Evolutionary conservation across 345 rosid species (phyloP), one percentile per base, ranked within the genome.

Genomic region (Salix purpurea): DNA sequence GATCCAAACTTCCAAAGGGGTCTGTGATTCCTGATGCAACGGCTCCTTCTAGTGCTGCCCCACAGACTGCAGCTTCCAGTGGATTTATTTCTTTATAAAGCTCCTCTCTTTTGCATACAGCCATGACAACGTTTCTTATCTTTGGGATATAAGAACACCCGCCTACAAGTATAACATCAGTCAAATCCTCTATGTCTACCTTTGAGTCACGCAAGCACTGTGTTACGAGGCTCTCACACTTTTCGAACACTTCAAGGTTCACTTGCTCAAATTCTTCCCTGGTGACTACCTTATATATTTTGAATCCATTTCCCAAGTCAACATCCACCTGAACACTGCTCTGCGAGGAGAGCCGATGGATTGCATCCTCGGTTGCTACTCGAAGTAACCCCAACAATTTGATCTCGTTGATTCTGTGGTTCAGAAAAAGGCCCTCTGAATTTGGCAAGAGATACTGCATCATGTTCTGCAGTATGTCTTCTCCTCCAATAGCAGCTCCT

Each of bases 41-140:
- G 0, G 97, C 99, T 67, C 97, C 97, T 86, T 93, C 96, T 52
- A 95, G 80, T 6, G 99, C 97, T 3, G 94, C 95, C 40, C 97
- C 97, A 32, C 89, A 67, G 40, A 89, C 99, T 5, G 94, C 94
- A 73, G 90, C 96, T 87, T 95, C 96, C 34, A 95, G 78, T 0
- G 88, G 87, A 78, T 88, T 85, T 83, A 95, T 70, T 7, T 75
- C 88, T 60, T 74, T 23, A 79, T 91, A 95, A 66, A 90, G 72
- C 76, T 89, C 96, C 6, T 83, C 84, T 64, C 78, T 88, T 79
- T 79, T 88, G 77, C 96, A 90, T 18, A 88, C 67, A 40, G 48
- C 69, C 84, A 64, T 82, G 39, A 91, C 71, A 36, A 91, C 77
- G 36, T 80, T 77, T 80, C 86, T 83, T 65, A 95, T 67, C 71